These are phyloP conservation scores for Rhodotorula sphaerocarpa DNA, from an alignment of 768 basidiomycete genomes.

Conservation along the genomic window DNA sequence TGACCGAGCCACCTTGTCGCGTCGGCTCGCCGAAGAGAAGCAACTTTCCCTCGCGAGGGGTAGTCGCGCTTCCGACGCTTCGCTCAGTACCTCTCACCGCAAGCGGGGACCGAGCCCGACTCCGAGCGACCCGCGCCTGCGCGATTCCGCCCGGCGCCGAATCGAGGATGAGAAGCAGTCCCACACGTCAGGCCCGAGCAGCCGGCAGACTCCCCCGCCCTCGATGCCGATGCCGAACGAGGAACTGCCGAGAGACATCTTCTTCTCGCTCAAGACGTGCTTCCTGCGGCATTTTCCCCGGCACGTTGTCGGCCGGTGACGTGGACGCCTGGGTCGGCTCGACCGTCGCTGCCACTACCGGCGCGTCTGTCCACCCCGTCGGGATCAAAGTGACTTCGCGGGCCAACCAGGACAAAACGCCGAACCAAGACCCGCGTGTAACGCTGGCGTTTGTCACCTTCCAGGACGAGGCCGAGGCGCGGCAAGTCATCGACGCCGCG, in stretches of 20 bases:
- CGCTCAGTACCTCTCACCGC: too few species aligned
- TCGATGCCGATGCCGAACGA: background rate
- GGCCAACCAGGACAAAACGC: background rate
- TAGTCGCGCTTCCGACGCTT: too few species aligned
- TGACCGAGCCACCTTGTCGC: background rate
- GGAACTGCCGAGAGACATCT: background rate
- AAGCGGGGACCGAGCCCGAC: conserved; percentile 1
- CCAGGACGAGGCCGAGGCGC: background rate
- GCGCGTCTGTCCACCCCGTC: background rate
- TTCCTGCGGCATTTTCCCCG: background rate
- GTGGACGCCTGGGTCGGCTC: background rate
- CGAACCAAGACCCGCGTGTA: too few species aligned
- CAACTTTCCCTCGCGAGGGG: too few species aligned
- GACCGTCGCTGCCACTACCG: background rate
- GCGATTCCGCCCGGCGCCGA: background rate
- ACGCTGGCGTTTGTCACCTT: background rate
- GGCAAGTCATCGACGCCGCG: background rate
- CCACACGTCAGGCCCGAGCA: too few species aligned
- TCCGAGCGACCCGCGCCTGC: background rate
- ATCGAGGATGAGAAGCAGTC: background rate
- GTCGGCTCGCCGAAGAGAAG: too few species aligned
- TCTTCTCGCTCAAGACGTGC: background rate
- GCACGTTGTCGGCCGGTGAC: background rate
- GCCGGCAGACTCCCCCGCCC: background rate
- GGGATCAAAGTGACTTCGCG: conserved; percentile 11